Evolutionary conservation across 257 asterid genomes (phyloP).

Genomic region (Scutellaria baicalensis): DNA sequence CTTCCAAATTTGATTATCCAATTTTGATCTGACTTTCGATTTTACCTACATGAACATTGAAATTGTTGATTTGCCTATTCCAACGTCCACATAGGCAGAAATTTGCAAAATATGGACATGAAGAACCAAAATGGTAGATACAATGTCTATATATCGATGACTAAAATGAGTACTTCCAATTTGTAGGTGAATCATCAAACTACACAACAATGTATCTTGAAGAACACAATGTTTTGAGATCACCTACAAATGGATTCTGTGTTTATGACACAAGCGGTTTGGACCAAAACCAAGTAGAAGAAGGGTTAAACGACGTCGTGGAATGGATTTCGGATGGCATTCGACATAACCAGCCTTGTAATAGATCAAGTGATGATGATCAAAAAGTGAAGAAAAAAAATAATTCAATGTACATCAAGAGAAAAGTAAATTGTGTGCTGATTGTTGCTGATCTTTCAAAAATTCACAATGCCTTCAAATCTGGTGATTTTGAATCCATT

Average conservation of each 20-base stretch:
- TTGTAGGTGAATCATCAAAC: slow-evolving; percentile 34
- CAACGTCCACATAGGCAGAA: too few species aligned
- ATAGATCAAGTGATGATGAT: slow-evolving; percentile 30
- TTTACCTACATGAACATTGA: too few species aligned
- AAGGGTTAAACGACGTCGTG: slow-evolving; percentile 42
- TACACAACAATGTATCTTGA: slow-evolving; percentile 53
- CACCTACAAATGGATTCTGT: slow-evolving; percentile 56
- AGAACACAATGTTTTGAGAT: slow-evolving; percentile 67
- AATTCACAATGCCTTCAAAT: slow-evolving; percentile 32
- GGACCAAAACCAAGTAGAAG: slow-evolving; percentile 24
- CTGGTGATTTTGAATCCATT: slow-evolving; percentile 41
- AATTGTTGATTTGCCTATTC: too few species aligned
- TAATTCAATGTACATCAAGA: slow-evolving; percentile 31
- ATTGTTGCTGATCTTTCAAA: slow-evolving; percentile 55
- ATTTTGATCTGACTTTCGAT: too few species aligned
- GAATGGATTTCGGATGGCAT: slow-evolving; percentile 56
- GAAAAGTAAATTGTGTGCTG: slow-evolving; percentile 52
- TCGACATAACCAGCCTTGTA: slow-evolving; percentile 55
- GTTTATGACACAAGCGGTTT: slow-evolving; percentile 67
- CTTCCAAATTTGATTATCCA: too few species aligned
- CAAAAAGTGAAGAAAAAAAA: neutral
- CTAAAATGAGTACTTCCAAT: too few species aligned
- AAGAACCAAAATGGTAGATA: too few species aligned
- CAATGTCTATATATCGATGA: too few species aligned
- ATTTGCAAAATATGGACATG: too few species aligned